Evolutionary conservation across 768 basidiomycete species (phyloP), one percentile per base, ranked within the genome.

Genomic region (Macrolepiota dolichaula): DNA sequence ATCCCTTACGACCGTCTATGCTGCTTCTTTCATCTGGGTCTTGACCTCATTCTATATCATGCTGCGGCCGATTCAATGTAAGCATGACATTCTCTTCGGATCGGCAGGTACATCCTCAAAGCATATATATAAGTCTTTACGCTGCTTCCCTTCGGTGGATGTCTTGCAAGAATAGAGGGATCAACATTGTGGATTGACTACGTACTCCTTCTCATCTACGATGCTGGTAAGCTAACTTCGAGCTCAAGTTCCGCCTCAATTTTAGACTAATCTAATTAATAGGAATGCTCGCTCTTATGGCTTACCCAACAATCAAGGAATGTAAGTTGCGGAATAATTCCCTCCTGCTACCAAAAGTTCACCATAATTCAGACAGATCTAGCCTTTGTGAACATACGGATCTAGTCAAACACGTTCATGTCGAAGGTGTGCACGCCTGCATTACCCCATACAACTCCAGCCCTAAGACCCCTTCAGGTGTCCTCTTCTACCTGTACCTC

Each of bases 201-300:
- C 32, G 22, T n/a, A 7, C 11, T 51, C 3, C 15, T 51, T 11
- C 24, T 51, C 11, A 27, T 25, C 11, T 51, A 51, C 15, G 50
- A 51, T 17, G 50, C 50, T 27, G 50, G 50, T 27, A 25, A 51
- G 50, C 29, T 3, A 29, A 29, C 29, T 27, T 51, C 24, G 7
- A 29, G 17, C 13, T 29, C 25, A 54, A 10, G 17, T 27, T 22
- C 2, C 24, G 15, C 10, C n/a, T 29, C 13, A 25, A 40, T 40
- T 17, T 25, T 12, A 13, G 40, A 11, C 37, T 25, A 24, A 24
- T 4, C 11, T n/a, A 7, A 7, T 7, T 32, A 7, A 3, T 44
- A 55, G 54, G 19, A 5, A 55, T 55, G 54, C 54, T 55, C 17
- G 54, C 24, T 10, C 24, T 55, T 11, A 40, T 55, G 54, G 54